Percentiles rank a stretch among this genome's conserved stretches.
Conservation (phyloP, 148 eudicot species). For the Cornus controversa region DNA sequence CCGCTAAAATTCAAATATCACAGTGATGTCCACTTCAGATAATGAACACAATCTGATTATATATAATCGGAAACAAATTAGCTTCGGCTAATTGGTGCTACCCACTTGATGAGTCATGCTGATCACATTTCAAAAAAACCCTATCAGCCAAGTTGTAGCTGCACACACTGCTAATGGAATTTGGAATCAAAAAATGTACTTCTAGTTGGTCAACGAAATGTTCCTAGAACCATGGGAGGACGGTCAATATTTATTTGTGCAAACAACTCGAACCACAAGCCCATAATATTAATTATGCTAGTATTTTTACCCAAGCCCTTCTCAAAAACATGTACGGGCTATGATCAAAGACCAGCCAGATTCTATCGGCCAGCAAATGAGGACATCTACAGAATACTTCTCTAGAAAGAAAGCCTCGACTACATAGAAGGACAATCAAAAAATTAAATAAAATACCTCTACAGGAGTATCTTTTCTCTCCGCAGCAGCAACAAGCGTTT, state of each 20-base stretch:
- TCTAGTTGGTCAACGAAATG: neutral
- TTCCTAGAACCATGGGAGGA: neutral
- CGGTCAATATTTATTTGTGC: neutral
- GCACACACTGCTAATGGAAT: neutral
- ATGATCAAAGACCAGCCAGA: neutral
- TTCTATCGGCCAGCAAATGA: neutral
- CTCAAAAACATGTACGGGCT: neutral
- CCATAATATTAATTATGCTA: neutral
- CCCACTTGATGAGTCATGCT: neutral
- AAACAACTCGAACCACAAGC: neutral
- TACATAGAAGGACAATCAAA: neutral
- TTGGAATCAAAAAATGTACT: neutral
- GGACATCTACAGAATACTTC: neutral
- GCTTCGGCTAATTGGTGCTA: neutral
- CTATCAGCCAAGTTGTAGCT: neutral
- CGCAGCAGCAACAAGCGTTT: slow-evolving; percentile 97
- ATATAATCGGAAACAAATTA: neutral
- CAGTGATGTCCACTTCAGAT: neutral
- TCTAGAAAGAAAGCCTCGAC: neutral
- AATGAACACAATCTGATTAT: neutral
- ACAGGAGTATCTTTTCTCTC: slow-evolving; percentile 86
- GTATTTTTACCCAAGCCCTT: neutral
- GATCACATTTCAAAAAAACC: neutral
- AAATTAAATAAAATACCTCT: slow-evolving; percentile 49
- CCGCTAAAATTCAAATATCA: neutral